These are phyloP conservation scores for Lavandula angustifolia DNA, from an alignment of 257 asterid species.

Conservation along the genomic window DNA sequence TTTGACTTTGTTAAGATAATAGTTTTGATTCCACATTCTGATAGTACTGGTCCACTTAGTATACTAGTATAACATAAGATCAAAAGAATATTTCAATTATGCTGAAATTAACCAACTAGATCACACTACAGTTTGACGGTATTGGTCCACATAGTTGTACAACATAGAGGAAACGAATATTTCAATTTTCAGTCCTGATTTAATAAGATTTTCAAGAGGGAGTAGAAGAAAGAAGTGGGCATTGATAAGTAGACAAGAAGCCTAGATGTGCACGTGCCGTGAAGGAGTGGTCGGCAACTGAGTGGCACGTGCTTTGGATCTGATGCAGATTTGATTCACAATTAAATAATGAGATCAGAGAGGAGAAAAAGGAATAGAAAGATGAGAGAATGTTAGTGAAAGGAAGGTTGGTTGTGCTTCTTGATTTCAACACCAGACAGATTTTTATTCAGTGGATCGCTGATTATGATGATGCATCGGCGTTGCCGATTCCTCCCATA, in stretches of 20 bases:
- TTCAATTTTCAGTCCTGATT: too few species aligned
- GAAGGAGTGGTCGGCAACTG: slow-evolving; percentile 59
- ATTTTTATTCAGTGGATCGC: background rate
- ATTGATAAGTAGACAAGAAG: slow-evolving; percentile 26
- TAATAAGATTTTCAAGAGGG: background rate
- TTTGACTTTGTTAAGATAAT: too few species aligned
- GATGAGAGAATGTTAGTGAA: slow-evolving; percentile 11
- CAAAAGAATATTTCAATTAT: background rate
- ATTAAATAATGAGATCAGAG: background rate
- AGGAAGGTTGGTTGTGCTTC: slow-evolving; percentile 28
- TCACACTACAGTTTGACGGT: too few species aligned
- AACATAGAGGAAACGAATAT: too few species aligned
- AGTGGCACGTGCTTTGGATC: slow-evolving; percentile 83
- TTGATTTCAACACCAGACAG: slow-evolving; percentile 32
- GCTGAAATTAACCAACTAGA: background rate
- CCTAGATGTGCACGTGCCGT: slow-evolving; percentile 64
- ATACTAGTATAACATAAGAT: background rate
- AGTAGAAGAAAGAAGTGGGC: slow-evolving; percentile 13
- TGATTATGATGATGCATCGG: slow-evolving; percentile 24
- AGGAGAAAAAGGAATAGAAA: slow-evolving; percentile 1
- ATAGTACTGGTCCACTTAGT: background rate
- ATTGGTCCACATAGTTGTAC: too few species aligned
- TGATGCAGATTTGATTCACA: slow-evolving; percentile 48
- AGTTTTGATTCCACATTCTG: background rate
- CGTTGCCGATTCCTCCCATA: background rate